A percentile compares a stretch with the other conserved stretches of the same genome.
Conservation (phyloP, 257 asterid genomes). For the Fraxinus anomala region DNA sequence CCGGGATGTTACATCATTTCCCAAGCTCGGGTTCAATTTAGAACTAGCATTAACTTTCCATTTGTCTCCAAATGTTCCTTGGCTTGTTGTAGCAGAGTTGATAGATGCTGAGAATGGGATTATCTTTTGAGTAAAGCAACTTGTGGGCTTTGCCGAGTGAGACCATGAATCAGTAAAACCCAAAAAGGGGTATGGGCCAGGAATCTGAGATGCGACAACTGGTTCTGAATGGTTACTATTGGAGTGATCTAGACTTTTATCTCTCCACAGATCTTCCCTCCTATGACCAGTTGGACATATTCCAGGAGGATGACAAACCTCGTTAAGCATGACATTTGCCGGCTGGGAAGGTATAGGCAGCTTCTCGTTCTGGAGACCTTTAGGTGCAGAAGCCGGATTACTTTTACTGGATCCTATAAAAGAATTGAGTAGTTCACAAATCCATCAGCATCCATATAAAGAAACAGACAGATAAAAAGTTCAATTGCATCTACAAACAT, state of each 20-base stretch:
- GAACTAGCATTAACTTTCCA: conserved; percentile 43
- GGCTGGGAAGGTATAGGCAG: conserved; percentile 41
- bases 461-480: background rate
- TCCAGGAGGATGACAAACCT: conserved; percentile 37
- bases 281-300: conserved; percentile 40
- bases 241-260: conserved; percentile 38
- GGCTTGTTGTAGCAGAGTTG: conserved; percentile 43
- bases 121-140: conserved; percentile 52
- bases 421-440: conserved; percentile 7
- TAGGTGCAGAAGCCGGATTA: conserved; percentile 36
- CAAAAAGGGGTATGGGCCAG: conserved; percentile 48
- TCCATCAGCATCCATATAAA: background rate
- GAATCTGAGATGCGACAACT: conserved; percentile 44
- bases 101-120: conserved; percentile 46
- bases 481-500: background rate
- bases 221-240: conserved; percentile 44
- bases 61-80: conserved; percentile 47
- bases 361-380: conserved; percentile 48
- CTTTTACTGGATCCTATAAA: conserved; percentile 56
- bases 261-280: conserved; percentile 57
- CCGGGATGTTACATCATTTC: conserved; percentile 28
- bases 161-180: conserved; percentile 48
- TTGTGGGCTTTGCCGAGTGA: conserved; percentile 56
- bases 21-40: conserved; percentile 36
- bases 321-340: conserved; percentile 41